Evolutionary conservation across 2,329 filamentous ascomycete species (phyloP).

Genomic region (Coniochaeta prunicola): DNA sequence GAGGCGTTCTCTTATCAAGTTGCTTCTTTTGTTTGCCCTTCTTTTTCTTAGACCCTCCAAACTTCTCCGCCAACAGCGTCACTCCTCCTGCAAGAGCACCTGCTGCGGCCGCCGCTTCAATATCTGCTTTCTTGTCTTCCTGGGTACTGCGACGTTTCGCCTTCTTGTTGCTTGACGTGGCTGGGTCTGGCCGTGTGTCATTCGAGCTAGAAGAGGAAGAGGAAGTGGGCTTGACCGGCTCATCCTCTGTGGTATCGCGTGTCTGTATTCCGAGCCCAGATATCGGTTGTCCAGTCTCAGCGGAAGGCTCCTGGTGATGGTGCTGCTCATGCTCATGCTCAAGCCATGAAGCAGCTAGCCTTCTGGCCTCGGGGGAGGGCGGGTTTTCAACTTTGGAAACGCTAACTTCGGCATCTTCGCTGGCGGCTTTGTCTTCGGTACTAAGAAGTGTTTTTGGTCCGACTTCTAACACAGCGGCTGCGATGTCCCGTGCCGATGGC

Average conservation of each 20-base stretch:
- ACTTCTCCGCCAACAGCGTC: constrained; percentile 26
- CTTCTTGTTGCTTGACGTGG: constrained; percentile 5
- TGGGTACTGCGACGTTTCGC: neutral
- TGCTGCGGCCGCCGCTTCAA: constrained; percentile 19
- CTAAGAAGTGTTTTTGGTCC: neutral
- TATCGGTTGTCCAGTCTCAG: neutral
- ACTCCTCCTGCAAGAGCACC: constrained; percentile 21
- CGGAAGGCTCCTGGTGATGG: neutral
- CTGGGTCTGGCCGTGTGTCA: neutral
- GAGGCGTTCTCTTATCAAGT: constrained; percentile 29
- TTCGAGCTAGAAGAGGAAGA: neutral
- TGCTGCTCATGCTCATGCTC: constrained; percentile 2
- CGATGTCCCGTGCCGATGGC: constrained; percentile 14
- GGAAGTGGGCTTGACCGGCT: neutral
- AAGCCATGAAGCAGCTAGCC: constrained; percentile 2
- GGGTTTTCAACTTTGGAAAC: neutral
- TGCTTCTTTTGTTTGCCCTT: constrained; percentile 29
- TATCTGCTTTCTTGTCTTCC: constrained; percentile 9
- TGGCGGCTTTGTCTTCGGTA: neutral
- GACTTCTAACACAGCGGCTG: constrained; percentile 13
- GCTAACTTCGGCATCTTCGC: neutral
- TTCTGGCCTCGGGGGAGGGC: neutral
- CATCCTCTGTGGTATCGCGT: neutral
- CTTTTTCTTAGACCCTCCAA: constrained; percentile 23
- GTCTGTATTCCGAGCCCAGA: neutral